Evolutionary conservation across 768 basidiomycete genomes (phyloP), one percentile per base, ranked within the genome.

Genomic region (Gymnopilus dilepis): DNA sequence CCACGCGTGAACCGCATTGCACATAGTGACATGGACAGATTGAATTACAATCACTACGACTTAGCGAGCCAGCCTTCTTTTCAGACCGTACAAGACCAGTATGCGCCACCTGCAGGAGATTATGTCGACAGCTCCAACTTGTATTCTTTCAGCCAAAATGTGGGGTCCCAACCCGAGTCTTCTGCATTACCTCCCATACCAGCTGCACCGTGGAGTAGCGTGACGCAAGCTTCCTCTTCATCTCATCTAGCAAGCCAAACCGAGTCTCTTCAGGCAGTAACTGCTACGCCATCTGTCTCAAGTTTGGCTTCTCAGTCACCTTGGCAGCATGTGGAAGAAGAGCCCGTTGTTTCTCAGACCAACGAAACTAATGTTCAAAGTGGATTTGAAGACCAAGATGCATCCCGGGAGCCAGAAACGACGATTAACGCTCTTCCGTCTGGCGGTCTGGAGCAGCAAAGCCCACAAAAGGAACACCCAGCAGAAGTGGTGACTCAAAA

Each of bases 381-480:
- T 17, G 13, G 17, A 12, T 37, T 24, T 7, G 17, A 40, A 15
- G 52, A 54, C 6, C 55, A 45, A 24, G 31, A 30, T 56, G 58
- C 77, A 19, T n/a, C 15, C 17, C 19, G 26, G 47, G 31, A n/a
- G 6, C 6, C 47, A 28, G 47, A 50, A 30, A n/a, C 4, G 22
- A 47, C 43, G 8, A 24, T 26, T 2, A 79, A 78, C 61, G 84
- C 84, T 60, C 76, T 88, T 19, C 86, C 87, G 0, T 78, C 83
- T 58, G 83, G 80, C 55, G 86, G 86, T 65, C 73, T 87, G 19
- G 84, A 82, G 8, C 85, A 87, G 52, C 86, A 87, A 64, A 85
- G 86, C 61, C 81, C 81, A 63, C 76, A 84, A 52, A 80, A 84
- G 59, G 74, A 81, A 47, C 76, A 78, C 31, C 69, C 77, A 34